A percentile compares a stretch with the other conserved stretches of the same genome.
phyloP scores from a whole-genome alignment of 2,329 filamentous ascomycete species.

The Colletotrichum liaoningense region DNA sequence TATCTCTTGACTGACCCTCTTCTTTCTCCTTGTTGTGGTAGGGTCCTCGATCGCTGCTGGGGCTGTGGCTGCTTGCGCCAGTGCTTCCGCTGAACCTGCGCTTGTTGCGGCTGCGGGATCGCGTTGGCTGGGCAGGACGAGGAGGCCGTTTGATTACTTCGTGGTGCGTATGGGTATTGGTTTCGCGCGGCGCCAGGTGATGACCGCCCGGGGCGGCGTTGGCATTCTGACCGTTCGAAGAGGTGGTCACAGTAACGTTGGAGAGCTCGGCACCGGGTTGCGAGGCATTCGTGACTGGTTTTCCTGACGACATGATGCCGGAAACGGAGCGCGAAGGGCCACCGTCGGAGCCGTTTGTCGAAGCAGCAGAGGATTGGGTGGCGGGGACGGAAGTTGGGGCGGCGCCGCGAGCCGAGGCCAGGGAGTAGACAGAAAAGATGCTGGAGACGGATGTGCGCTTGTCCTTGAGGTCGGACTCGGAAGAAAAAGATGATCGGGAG shows the following conservation, averaged over 20 bases:
- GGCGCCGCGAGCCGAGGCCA: slow-evolving; percentile 69
- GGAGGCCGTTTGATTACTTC: slow-evolving; percentile 53
- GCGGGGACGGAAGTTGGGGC: slow-evolving; percentile 66
- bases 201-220: slow-evolving; percentile 53
- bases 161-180: slow-evolving; percentile 42
- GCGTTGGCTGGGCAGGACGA: slow-evolving; percentile 57
- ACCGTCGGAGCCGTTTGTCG: slow-evolving; percentile 65
- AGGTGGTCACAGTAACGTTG: slow-evolving; percentile 65
- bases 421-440: slow-evolving; percentile 78
- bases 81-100: slow-evolving; percentile 86
- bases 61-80: slow-evolving; percentile 83
- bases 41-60: slow-evolving; percentile 74
- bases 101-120: slow-evolving; percentile 76
- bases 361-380: slow-evolving; percentile 63
- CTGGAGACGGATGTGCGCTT: slow-evolving; percentile 81
- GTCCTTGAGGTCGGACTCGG: slow-evolving; percentile 69
- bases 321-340: slow-evolving; percentile 55
- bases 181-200: slow-evolving; percentile 58
- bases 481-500: slow-evolving; percentile 60
- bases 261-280: slow-evolving; percentile 64
- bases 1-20: slow-evolving; percentile 53
- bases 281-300: slow-evolving; percentile 50
- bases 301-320: slow-evolving; percentile 58
- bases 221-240: slow-evolving; percentile 52
- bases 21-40: slow-evolving; percentile 66